Conservation (phyloP, 176 grass and related monocot genomes). For the Oryza punctata region DNA sequence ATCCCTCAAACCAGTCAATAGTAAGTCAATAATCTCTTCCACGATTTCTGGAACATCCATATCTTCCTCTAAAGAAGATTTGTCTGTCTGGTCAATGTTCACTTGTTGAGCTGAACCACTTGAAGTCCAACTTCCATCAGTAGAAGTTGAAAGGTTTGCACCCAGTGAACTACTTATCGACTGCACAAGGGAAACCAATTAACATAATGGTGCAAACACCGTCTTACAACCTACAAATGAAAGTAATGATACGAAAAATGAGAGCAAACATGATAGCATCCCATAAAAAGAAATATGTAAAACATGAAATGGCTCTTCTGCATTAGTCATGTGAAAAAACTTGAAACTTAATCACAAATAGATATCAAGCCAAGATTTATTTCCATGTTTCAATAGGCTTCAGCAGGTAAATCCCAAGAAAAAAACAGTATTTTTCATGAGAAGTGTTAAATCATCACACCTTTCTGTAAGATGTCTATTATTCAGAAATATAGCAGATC, state of each 20-base stretch:
- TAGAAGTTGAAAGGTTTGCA: conserved; percentile 65
- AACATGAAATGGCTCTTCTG: conserved; percentile 9
- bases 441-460: conserved; percentile 11
- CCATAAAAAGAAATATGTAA: conserved; percentile 37
- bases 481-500: conserved; percentile 25
- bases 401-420: not conserved
- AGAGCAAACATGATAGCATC: conserved; percentile 13
- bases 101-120: conserved; percentile 43
- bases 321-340: conserved; percentile 17
- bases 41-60: conserved; percentile 95
- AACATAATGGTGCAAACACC: conserved; percentile 25
- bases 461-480: conserved; percentile 6
- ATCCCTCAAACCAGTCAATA: conserved; percentile 91
- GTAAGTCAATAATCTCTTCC: conserved; percentile 83
- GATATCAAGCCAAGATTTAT: conserved; percentile 3
- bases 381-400: conserved; percentile 7
- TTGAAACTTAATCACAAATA: conserved; percentile 2
- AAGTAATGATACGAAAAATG: conserved; percentile 22
- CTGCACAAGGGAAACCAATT: conserved; percentile 56
- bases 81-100: conserved; percentile 38
- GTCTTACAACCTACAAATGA: not conserved
- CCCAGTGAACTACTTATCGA: conserved; percentile 68
- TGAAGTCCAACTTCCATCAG: conserved; percentile 43
- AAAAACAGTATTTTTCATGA: conserved; percentile 5
- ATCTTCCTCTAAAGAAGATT: conserved; percentile 61